These are phyloP conservation scores for Globisporangium cylindrosporum DNA, from an alignment of 352 stramenopile genomes.

Conservation along the genomic window DNA sequence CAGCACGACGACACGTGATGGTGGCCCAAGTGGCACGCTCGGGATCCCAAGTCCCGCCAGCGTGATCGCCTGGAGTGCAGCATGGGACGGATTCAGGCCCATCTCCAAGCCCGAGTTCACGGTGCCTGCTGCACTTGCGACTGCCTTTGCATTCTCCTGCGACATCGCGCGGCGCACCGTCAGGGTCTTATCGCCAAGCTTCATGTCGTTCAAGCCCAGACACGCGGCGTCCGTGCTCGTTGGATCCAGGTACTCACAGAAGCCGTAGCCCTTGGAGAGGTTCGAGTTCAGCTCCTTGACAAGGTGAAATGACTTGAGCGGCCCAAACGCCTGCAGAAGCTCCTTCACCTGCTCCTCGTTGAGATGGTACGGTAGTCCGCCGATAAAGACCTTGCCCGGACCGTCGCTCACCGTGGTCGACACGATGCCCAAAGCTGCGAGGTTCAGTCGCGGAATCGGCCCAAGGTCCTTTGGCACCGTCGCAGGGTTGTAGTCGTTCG, in stretches of 20 bases:
- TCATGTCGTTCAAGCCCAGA: constrained; percentile 95
- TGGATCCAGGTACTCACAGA: constrained; percentile 96
- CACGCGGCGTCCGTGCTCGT: constrained; percentile 90
- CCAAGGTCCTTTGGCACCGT: constrained; percentile 85
- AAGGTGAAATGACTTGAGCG: constrained; percentile 94
- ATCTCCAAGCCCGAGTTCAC: constrained; percentile 68
- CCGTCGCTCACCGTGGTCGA: constrained; percentile 94
- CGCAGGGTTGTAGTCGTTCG: constrained; percentile 97
- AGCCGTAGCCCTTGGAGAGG: constrained; percentile 96
- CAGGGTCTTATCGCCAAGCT: constrained; percentile 89
- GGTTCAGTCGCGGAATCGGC: constrained; percentile 86
- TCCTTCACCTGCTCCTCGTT: constrained; percentile 94
- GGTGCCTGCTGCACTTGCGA: constrained; percentile 58
- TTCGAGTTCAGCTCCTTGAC: constrained; percentile 92
- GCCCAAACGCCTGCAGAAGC: constrained; percentile 94
- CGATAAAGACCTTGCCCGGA: constrained; percentile 99
- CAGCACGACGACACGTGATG: constrained; percentile 91
- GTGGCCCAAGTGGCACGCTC: constrained; percentile 51
- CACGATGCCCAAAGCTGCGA: constrained; percentile 92
- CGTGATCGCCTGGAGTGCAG: constrained; percentile 66
- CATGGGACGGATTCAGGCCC: constrained; percentile 62
- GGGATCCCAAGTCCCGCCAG: constrained; percentile 53
- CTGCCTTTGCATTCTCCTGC: constrained; percentile 64
- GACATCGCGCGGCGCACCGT: constrained; percentile 88
- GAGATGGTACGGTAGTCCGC: constrained; percentile 96